Conservation (phyloP, 2,329 filamentous ascomycete species). For the Paraconiothyrium brasiliense region DNA sequence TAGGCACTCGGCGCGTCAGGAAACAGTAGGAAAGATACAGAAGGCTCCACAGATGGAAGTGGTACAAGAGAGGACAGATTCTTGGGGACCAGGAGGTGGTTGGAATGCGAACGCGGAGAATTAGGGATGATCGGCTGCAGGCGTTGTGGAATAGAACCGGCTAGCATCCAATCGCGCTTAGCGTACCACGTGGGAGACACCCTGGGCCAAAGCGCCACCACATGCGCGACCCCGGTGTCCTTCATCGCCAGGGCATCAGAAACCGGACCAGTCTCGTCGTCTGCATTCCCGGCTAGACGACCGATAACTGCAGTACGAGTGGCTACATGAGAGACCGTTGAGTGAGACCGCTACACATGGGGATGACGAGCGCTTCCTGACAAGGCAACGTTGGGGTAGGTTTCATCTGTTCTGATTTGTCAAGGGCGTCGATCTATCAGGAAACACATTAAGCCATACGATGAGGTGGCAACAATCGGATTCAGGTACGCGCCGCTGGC, state of each 20-base stretch:
- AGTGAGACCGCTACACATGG: conserved; percentile 8
- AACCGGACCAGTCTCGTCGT: background rate
- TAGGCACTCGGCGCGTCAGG: conserved; percentile 36
- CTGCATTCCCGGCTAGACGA: background rate
- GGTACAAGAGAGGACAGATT: conserved; percentile 29
- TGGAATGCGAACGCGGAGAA: conserved; percentile 32
- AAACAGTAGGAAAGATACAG: conserved; percentile 27
- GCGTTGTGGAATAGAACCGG: conserved; percentile 27
- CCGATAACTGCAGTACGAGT: conserved; percentile 1
- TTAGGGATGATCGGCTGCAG: conserved; percentile 19
- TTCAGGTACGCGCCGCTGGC: background rate
- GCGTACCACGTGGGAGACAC: conserved; percentile 32
- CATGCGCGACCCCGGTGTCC: conserved; percentile 8
- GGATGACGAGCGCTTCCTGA: conserved; percentile 7
- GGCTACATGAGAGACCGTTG: background rate
- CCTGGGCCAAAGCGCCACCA: conserved; percentile 13
- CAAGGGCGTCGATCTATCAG: conserved; percentile 9
- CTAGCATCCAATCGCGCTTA: conserved; percentile 18
- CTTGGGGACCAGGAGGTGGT: conserved; percentile 29
- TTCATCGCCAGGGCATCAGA: conserved; percentile 12
- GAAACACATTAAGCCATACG: conserved; percentile 13
- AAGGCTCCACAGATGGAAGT: conserved; percentile 28
- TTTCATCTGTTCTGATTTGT: conserved; percentile 14
- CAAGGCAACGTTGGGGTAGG: background rate
- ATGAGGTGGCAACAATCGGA: conserved; percentile 12